These are phyloP conservation scores for Calonectria multiphialidica DNA, from an alignment of 2,329 filamentous ascomycete species.

Conservation along the genomic window DNA sequence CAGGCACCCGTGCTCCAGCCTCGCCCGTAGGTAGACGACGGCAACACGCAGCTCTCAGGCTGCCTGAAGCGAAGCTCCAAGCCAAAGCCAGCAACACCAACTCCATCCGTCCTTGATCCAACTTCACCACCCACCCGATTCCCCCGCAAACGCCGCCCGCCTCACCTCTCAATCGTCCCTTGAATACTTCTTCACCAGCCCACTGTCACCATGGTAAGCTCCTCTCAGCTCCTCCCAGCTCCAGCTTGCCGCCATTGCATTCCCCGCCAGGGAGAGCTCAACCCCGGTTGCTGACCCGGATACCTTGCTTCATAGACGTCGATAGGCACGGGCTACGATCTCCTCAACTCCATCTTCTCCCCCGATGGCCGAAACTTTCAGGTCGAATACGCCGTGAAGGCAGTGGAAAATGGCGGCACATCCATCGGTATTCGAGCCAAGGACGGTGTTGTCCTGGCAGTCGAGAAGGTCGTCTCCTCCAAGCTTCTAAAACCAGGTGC, in stretches of 20 bases:
- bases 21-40: conserved; percentile 36
- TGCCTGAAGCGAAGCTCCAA: conserved; percentile 56
- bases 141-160: conserved; percentile 15
- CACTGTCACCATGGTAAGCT: conserved; percentile 49
- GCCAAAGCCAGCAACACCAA: conserved; percentile 41
- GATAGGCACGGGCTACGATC: conserved; percentile 99
- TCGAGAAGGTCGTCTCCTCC: conserved; percentile 96
- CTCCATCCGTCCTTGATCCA: conserved; percentile 37
- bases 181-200: conserved; percentile 24
- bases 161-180: conserved; percentile 6
- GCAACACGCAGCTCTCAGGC: conserved; percentile 58
- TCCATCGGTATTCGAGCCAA: conserved; percentile 97
- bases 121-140: conserved; percentile 23
- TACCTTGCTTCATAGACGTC: conserved; percentile 78
- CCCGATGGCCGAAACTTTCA: conserved; percentile 99
- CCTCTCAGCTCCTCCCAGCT: conserved; percentile 8
- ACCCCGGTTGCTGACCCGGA: conserved; percentile 38
- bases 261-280: conserved; percentile 39
- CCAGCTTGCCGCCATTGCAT: conserved; percentile 21
- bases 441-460: conserved; percentile 94
- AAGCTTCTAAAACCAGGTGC: conserved; percentile 95
- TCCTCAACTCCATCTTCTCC: conserved; percentile 99
- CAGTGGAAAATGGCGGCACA: conserved; percentile 97
- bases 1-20: conserved; percentile 47
- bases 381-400: conserved; percentile 98